Conservation (phyloP, 2,329 filamentous ascomycete genomes). For the Colletotrichum tropicale region DNA sequence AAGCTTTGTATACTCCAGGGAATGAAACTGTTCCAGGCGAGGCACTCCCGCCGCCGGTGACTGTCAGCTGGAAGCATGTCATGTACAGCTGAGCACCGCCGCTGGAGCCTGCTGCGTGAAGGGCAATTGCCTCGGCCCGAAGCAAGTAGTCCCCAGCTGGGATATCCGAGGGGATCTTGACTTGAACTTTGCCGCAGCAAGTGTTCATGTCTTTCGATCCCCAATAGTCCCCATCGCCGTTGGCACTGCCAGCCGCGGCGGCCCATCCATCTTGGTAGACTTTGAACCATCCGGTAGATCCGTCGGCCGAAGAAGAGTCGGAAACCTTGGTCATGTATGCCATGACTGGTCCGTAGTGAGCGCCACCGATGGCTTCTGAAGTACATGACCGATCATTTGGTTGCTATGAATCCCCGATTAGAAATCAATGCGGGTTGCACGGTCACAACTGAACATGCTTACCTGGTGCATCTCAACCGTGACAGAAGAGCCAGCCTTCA, state of each 20-base stretch:
- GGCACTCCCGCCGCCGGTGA: constrained; percentile 28
- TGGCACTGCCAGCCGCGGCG: constrained; percentile 30
- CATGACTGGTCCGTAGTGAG: constrained; percentile 55
- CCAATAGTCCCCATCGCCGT: constrained; percentile 30
- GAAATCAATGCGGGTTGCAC: neutral
- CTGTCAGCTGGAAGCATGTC: constrained; percentile 29
- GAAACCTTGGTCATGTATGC: constrained; percentile 53
- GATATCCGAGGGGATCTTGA: constrained; percentile 47
- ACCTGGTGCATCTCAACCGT: constrained; percentile 54
- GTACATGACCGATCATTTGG: constrained; percentile 44
- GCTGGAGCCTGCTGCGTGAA: constrained; percentile 45
- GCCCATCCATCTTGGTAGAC: constrained; percentile 46
- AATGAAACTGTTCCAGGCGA: constrained; percentile 25
- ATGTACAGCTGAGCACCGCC: constrained; percentile 43
- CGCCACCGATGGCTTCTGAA: constrained; percentile 55
- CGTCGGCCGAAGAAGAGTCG: constrained; percentile 47
- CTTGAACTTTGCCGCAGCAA: constrained; percentile 12
- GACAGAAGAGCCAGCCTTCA: constrained; percentile 41
- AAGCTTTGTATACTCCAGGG: constrained; percentile 17
- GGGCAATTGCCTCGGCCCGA: constrained; percentile 57
- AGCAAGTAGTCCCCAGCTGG: constrained; percentile 57
- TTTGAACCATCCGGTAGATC: constrained; percentile 55
- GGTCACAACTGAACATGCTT: neutral
- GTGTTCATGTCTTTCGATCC: constrained; percentile 20
- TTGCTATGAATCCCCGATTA: constrained; percentile 30